Base-by-base conservation (phyloP, 257 asterid genomes). In the Agastache rugosa region DNA sequence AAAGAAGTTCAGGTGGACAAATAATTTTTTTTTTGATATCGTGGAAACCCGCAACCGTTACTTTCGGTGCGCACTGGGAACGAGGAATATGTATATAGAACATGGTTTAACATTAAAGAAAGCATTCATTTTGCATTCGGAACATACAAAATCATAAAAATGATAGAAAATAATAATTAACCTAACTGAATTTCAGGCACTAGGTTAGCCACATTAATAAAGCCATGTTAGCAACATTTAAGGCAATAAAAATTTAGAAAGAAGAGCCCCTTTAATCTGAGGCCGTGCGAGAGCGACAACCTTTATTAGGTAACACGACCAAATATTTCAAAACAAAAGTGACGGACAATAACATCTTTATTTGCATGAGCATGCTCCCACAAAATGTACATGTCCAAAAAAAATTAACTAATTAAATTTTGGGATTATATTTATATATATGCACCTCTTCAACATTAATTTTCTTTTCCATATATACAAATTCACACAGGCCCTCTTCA, bases 291-390 rank as follows among this genome's bases (percentile, higher is more conserved):
- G n/a, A n/a, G n/a, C 84, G 60, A 78, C 73, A 41, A 81, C 77
- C 84, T 82, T 84, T 81, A 65, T 78, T 68, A 77, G 71, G 89
- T 77, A 77, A 76, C 71, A 80, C 50, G 70, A 54, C 78, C 81
- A 80, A 70, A 23, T 44, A 44, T 65, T 69, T 76, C 62, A 37
- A 71, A 77, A 70, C 73, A 31, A 77, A 83, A 79, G 79, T 76
- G 58, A 39, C 76, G 77, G 77, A 76, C 84, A 80, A 44, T 37
- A 45, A 31, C 53, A 78, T 81, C 84, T 80, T 87, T 77, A 76
- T 76, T 45, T 79, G 83, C 85, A 82, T 53, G 65, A 54, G 72
- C 86, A 80, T 78, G 83, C 85, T 53, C 54, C 69, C 73, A 53
- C 37, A 73, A 44, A 25, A 31, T 31, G 37, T 55, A 44, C 41